Base-by-base conservation (phyloP, 73 alveolate genomes). In the Breviolum minutum region DNA sequence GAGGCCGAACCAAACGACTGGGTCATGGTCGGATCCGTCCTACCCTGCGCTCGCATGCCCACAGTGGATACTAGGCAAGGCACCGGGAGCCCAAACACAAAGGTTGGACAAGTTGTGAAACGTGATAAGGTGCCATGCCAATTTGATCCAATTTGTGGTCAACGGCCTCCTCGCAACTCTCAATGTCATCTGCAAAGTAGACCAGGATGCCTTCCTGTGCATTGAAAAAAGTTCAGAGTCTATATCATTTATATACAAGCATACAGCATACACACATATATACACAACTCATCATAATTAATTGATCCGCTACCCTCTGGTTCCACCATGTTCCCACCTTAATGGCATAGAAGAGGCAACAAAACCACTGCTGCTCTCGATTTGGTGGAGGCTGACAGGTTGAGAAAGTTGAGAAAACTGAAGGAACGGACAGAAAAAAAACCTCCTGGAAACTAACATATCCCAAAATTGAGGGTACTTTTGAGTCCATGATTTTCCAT, bases 121-220 rank as follows among this genome's bases (percentile, higher is more conserved):
- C n/a, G n/a, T n/a, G n/a, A n/a, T 32, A 8, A 74, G 27, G 29
- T 48, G 4, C 91, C 91, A 82, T 12, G 19, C 48, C 24, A 13
- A 70, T 26, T 22, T 20, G 24, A 27, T 16, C 19, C 89, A 40
- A 20, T 17, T 8, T 10, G n/a, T 8, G 82, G 54, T 24, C 32
- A 2, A 30, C 11, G 24, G 95, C 97, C 97, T 90, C 70, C 88
- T 90, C 97, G n/a, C 97, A 90, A 71, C 87, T 69, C 82, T 90
- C 66, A 17, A 90, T 70, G 48, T 90, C 97, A 17, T 90, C 97
- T 27, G 97, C 97, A 73, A 90, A 90, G 87, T 90, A 30, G 87
- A 90, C 87, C 29, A 90, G 76, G 66, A 90, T 71, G 97, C 97
- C 97, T 30, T 90, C 97, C 97, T 90, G 63, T 48, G 62, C 0